Percentiles rank a stretch among this genome's conserved stretches.
phyloP scores from a whole-genome alignment of 108 stramenopile species.

The Fragilaria radians region DNA sequence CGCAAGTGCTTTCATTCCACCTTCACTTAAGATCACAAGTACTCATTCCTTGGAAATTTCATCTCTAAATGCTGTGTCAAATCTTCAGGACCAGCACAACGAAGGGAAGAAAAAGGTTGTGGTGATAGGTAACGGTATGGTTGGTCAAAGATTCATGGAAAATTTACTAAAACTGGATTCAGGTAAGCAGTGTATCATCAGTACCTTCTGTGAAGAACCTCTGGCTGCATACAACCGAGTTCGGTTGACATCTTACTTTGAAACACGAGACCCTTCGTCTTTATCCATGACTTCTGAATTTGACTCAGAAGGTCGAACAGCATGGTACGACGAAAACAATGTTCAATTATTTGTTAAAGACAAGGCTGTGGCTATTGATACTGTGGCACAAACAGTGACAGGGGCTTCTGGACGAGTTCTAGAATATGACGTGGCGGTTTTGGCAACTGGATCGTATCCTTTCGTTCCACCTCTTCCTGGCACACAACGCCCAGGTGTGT shows the following conservation, averaged over 20 bases:
- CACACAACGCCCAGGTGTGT: conserved; percentile 83
- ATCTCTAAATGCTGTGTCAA: no score
- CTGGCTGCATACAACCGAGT: conserved; percentile 92
- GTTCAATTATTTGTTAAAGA: conserved; percentile 79
- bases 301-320: conserved; percentile 55
- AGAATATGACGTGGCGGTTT: conserved; percentile 81
- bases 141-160: conserved; percentile 92
- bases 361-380: conserved; percentile 77
- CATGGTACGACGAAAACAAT: conserved; percentile 84
- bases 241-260: conserved; percentile 89
- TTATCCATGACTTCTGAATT: conserved; percentile 84
- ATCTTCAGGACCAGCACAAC: no score
- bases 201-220: conserved; percentile 91
- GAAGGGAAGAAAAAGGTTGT: conserved; percentile 74
- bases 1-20: no score
- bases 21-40: no score
- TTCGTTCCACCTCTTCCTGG: conserved; percentile 94
- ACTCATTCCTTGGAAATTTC: no score
- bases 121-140: conserved; percentile 90
- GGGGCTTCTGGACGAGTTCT: conserved; percentile 67
- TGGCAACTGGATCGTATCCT: conserved; percentile 91
- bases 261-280: conserved; percentile 73
- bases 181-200: conserved; percentile 49
- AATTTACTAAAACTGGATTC: conserved; percentile 66
- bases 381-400: conserved; percentile 72